These are phyloP conservation scores for Cetradonia linearis DNA, from an alignment of 495 filamentous ascomycete genomes.

Conservation along the genomic window DNA sequence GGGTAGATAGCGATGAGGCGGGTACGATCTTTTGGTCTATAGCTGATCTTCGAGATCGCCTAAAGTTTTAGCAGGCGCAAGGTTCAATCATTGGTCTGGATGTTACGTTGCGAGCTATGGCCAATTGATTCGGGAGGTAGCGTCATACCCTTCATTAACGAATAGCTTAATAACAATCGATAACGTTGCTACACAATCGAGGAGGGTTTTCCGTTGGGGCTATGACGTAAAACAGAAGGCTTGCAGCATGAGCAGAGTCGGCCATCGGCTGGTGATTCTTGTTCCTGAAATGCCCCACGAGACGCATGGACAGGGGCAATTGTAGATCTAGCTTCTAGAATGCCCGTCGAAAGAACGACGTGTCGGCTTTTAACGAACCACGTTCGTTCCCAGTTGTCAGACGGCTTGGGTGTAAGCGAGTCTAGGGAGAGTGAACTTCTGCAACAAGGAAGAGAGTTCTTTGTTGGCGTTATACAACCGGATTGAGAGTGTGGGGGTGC, in stretches of 20 bases:
- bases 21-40: background rate
- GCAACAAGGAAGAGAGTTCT: background rate
- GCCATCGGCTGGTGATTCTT: conserved; percentile 1
- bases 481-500: background rate
- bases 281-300: conserved; percentile 3
- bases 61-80: too few relatives aligned
- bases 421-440: background rate
- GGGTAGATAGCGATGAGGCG: background rate
- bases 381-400: background rate
- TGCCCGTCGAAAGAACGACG: background rate
- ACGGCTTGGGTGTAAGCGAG: conserved; percentile 2
- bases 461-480: conserved; percentile 1
- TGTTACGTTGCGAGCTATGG: background rate
- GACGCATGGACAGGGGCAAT: conserved; percentile 1
- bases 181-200: background rate
- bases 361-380: background rate
- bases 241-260: background rate
- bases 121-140: background rate
- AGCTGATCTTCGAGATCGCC: background rate
- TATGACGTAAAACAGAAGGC: background rate
- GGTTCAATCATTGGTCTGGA: background rate
- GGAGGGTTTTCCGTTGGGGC: background rate
- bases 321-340: background rate
- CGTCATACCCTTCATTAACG: background rate
- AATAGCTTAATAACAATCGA: background rate